These are phyloP conservation scores for Corniculantispora saksenae DNA, from an alignment of 2,329 filamentous ascomycete genomes.

Conservation along the genomic window DNA sequence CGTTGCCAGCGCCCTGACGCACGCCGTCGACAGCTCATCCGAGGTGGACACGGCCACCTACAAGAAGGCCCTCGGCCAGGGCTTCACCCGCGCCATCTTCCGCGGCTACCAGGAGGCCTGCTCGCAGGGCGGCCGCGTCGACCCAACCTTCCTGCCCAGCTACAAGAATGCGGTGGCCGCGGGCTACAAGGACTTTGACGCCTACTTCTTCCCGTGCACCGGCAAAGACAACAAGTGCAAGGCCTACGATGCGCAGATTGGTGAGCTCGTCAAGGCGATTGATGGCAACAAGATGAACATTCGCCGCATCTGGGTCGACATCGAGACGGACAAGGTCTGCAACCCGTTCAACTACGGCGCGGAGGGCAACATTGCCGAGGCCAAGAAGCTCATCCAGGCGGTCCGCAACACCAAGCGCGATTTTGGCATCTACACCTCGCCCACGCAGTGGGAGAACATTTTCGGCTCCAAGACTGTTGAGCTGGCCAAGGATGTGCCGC, in stretches of 20 bases:
- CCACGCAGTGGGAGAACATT: constrained; percentile 14
- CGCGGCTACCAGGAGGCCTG: constrained; percentile 20
- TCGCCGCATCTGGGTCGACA: constrained; percentile 19
- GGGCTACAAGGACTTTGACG: constrained; percentile 20
- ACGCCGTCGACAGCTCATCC: constrained; percentile 17
- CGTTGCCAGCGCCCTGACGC: constrained; percentile 9
- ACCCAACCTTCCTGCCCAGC: constrained; percentile 19
- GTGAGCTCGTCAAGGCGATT: constrained; percentile 13
- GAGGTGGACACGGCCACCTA: constrained; percentile 4
- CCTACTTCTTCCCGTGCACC: constrained; percentile 19
- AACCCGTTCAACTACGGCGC: constrained; percentile 17
- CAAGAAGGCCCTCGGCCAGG: constrained; percentile 18
- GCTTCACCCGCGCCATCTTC: constrained; percentile 19
- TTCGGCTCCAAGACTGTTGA: constrained; percentile 12
- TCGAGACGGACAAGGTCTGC: constrained; percentile 18
- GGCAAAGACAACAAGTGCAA: constrained; percentile 19
- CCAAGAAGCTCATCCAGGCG: constrained; percentile 39
- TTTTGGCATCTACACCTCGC: constrained; percentile 19
- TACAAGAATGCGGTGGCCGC: constrained; percentile 15
- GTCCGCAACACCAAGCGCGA: constrained; percentile 8
- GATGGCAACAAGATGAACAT: constrained; percentile 11
- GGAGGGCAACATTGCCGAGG: constrained; percentile 13
- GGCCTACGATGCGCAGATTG: constrained; percentile 15
- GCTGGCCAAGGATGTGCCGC: constrained; percentile 16
- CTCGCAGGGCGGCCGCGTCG: constrained; percentile 18